These are phyloP conservation scores for Pseudocercospora eumusae DNA, from an alignment of 2,329 filamentous ascomycete species.

Conservation along the genomic window DNA sequence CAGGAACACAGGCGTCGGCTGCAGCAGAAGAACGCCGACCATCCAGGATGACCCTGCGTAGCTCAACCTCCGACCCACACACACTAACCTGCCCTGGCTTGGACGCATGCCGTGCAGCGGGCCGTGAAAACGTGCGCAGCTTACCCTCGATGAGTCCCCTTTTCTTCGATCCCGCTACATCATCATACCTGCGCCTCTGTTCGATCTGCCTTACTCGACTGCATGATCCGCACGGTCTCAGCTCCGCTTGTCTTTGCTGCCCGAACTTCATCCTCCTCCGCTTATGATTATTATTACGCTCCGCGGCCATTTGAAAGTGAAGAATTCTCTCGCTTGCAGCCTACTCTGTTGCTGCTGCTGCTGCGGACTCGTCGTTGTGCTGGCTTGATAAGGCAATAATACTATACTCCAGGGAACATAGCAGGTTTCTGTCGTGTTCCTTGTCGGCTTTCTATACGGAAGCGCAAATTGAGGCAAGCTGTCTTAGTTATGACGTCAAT, in stretches of 20 bases:
- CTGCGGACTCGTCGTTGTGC: constrained; percentile 3
- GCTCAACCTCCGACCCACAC: constrained; percentile 5
- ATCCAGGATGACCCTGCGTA: constrained; percentile 14
- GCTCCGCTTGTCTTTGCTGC: constrained; percentile 3
- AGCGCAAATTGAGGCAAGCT: constrained; percentile 1
- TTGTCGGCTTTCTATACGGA: constrained; percentile 1
- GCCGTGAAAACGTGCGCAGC: constrained; percentile 13
- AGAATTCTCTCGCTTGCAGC: neutral
- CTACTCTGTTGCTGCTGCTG: neutral
- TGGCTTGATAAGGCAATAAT: constrained; percentile 4
- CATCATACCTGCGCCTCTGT: constrained; percentile 8
- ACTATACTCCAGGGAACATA: neutral
- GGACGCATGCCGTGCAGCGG: constrained; percentile 12
- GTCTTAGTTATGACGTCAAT: neutral
- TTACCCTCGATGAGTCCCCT: constrained; percentile 15
- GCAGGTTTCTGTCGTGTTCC: neutral
- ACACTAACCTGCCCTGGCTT: neutral
- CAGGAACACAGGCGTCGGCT: constrained; percentile 15
- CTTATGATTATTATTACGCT: too few relatives aligned
- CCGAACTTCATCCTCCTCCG: neutral
- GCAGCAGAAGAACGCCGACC: constrained; percentile 11
- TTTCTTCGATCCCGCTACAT: constrained; percentile 11
- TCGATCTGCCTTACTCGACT: constrained; percentile 9
- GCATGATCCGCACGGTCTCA: constrained; percentile 7
- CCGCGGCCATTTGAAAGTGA: neutral